phyloP scores from a whole-genome alignment of 2,329 filamentous ascomycete genomes.

The Seiridium cupressi region DNA sequence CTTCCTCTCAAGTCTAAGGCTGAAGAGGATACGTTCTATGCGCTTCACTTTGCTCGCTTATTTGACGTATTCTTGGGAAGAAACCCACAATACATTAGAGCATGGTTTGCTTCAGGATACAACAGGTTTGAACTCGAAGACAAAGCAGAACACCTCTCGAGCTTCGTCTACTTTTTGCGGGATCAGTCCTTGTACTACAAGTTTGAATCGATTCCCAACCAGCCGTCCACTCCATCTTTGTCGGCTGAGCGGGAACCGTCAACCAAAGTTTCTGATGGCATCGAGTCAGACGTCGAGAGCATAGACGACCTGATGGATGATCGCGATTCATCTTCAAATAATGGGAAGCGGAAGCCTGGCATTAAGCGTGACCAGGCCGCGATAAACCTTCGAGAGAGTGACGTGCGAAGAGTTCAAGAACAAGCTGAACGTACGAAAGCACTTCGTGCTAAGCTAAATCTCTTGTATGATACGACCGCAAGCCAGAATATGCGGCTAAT shows the following conservation, averaged over 20 bases:
- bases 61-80: not conserved
- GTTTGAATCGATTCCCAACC: not conserved
- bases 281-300: too few relatives aligned
- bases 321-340: conserved; percentile 15
- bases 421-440: conserved; percentile 52
- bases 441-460: conserved; percentile 41
- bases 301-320: not conserved
- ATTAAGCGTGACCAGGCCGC: conserved; percentile 48
- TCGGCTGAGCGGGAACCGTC: not conserved
- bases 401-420: conserved; percentile 49
- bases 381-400: conserved; percentile 53
- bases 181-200: not conserved
- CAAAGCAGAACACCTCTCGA: not conserved
- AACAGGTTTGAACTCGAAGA: not conserved
- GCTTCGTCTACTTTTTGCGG: conserved; percentile 2
- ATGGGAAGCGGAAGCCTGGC: conserved; percentile 38
- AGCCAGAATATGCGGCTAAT: conserved; percentile 51
- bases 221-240: not conserved
- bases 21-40: not conserved
- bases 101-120: not conserved
- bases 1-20: not conserved
- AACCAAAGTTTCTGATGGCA: not conserved
- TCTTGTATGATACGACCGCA: conserved; percentile 34
- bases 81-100: not conserved
- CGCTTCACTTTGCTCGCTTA: not conserved